phyloP scores from a whole-genome alignment of 352 stramenopile genomes.

The Globisporangium apiculatum region DNA sequence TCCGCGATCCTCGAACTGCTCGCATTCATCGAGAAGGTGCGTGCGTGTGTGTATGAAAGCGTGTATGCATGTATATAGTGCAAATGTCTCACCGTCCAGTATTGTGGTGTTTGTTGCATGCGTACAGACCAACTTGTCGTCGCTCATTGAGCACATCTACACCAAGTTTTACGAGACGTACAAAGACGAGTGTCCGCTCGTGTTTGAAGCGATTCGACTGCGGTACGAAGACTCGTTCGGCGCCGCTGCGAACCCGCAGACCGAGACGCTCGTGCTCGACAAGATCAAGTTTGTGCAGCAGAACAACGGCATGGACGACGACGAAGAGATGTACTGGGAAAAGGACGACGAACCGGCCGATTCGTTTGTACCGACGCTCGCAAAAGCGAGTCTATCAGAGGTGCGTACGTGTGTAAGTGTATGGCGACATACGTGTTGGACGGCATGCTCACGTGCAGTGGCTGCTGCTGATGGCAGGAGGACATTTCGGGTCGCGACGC shows the following conservation, averaged over 20 bases:
- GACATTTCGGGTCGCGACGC: conserved; percentile 34
- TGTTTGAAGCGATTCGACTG: conserved; percentile 64
- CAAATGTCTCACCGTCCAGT: background rate
- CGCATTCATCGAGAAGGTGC: conserved; percentile 69
- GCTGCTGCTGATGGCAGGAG: conserved; percentile 19
- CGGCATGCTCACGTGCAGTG: background rate
- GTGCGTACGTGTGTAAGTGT: conserved; percentile 12
- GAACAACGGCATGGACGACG: conserved; percentile 48
- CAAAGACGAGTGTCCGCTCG: conserved; percentile 57
- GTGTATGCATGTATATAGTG: no score
- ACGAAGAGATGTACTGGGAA: conserved; percentile 78
- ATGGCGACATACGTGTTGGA: background rate
- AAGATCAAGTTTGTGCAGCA: conserved; percentile 52
- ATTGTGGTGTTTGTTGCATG: background rate
- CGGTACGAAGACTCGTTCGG: conserved; percentile 49
- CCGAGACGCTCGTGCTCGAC: conserved; percentile 16
- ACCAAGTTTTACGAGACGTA: conserved; percentile 75
- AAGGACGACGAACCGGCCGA: conserved; percentile 48
- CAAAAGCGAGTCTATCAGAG: conserved; percentile 41
- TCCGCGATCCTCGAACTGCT: conserved; percentile 74
- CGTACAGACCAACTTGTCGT: conserved; percentile 52
- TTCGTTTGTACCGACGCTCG: conserved; percentile 23
- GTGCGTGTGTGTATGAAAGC: background rate
- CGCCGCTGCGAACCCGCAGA: conserved; percentile 13
- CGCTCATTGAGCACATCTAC: conserved; percentile 71